Evolutionary conservation across 140 eudicot species (phyloP).

Genomic region (Anethum foeniculum): DNA sequence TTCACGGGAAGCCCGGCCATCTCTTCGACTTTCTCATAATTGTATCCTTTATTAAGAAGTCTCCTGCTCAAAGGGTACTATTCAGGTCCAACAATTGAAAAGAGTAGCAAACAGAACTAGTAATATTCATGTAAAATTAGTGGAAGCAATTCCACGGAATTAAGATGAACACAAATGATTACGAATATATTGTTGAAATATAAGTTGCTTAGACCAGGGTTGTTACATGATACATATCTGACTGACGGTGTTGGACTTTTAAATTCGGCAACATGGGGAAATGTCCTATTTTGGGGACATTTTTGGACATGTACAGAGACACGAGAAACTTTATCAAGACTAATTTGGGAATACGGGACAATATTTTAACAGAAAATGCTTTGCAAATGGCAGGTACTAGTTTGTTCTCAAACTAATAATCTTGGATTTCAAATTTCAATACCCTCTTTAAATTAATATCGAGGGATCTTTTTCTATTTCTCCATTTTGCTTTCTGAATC

Average conservation of each 20-base stretch:
- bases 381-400: background rate
- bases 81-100: background rate
- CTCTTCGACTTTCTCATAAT: constrained; percentile 18
- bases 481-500: background rate
- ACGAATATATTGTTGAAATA: background rate
- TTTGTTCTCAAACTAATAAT: background rate
- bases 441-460: background rate
- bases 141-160: background rate
- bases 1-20: background rate
- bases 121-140: background rate
- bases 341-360: background rate
- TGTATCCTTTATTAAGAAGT: constrained; percentile 28
- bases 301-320: background rate
- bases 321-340: background rate
- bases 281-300: background rate
- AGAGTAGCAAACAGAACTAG: background rate
- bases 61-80: constrained; percentile 32
- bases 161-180: background rate
- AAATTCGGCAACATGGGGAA: background rate
- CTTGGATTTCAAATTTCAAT: background rate
- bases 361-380: background rate
- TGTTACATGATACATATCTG: background rate
- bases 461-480: background rate
- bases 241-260: background rate
- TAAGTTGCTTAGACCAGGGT: background rate